Evolutionary conservation across 2,329 filamentous ascomycete species (phyloP).

Genomic region (Sarocladium brachiariae): DNA sequence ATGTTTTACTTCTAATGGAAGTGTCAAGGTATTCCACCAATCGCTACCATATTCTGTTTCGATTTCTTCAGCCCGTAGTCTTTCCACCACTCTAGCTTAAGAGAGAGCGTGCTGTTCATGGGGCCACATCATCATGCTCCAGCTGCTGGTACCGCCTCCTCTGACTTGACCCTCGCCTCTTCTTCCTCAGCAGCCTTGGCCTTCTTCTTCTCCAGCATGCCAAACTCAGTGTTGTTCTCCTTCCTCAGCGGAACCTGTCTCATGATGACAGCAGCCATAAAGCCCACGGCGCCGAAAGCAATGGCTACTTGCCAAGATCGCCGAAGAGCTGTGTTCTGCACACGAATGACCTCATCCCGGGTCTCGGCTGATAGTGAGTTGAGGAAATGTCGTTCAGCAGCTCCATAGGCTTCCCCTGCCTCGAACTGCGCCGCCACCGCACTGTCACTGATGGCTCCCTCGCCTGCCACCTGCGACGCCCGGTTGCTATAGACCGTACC

Average conservation of each 20-base stretch:
- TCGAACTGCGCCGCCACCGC: slow-evolving; percentile 13
- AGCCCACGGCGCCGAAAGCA: slow-evolving; percentile 17
- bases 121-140: too few relatives aligned
- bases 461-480: not conserved
- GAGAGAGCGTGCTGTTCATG: too few relatives aligned
- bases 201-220: slow-evolving; percentile 8
- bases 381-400: not conserved
- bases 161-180: not conserved
- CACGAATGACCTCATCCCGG: slow-evolving; percentile 14
- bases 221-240: slow-evolving; percentile 10
- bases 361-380: slow-evolving; percentile 6
- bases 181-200: not conserved
- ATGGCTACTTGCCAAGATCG: slow-evolving; percentile 20
- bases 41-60: too few relatives aligned
- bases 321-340: slow-evolving; percentile 14
- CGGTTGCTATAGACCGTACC: slow-evolving; percentile 25
- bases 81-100: too few relatives aligned
- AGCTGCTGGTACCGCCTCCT: not conserved
- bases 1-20: too few relatives aligned
- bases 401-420: slow-evolving; percentile 10
- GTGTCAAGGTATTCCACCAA: too few relatives aligned
- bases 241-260: slow-evolving; percentile 9
- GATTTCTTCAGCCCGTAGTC: too few relatives aligned
- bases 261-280: slow-evolving; percentile 11
- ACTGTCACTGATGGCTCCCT: slow-evolving; percentile 13